Evolutionary conservation across 2,329 filamentous ascomycete genomes (phyloP).

Genomic region (Penicillium palitans): DNA sequence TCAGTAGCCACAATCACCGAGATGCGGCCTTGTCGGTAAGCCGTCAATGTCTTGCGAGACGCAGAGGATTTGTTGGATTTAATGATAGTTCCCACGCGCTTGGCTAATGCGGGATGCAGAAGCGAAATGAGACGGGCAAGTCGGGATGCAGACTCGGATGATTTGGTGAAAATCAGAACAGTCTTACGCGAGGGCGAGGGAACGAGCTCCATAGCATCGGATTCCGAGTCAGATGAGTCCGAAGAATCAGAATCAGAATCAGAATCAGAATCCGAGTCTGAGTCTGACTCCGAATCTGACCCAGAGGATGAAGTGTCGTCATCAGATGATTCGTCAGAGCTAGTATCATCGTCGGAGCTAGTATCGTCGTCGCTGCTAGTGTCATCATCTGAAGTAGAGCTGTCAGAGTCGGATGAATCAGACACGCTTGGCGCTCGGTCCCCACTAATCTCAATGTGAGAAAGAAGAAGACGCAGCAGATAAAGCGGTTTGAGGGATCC

Average conservation of each 20-base stretch:
- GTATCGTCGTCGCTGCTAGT: constrained; percentile 33
- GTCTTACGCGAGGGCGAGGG: constrained; percentile 39
- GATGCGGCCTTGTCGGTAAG: constrained; percentile 63
- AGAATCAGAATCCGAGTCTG: constrained; percentile 16
- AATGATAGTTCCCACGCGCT: constrained; percentile 68
- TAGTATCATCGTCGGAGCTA: constrained; percentile 38
- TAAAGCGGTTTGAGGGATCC: constrained; percentile 77
- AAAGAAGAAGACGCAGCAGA: constrained; percentile 71
- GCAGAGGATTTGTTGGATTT: constrained; percentile 73
- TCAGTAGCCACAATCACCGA: constrained; percentile 86
- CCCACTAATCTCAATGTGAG: constrained; percentile 32
- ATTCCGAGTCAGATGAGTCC: constrained; percentile 28
- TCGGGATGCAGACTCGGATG: constrained; percentile 83
- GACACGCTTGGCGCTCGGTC: constrained; percentile 10
- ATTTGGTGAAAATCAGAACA: constrained; percentile 84
- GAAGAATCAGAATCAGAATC: constrained; percentile 24
- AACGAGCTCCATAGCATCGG: constrained; percentile 13
- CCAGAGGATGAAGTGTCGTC: constrained; percentile 30
- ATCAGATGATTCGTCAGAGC: constrained; percentile 37
- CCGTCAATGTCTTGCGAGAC: constrained; percentile 65
- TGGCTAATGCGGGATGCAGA: constrained; percentile 60
- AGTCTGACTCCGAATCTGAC: constrained; percentile 27
- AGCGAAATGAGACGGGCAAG: constrained; percentile 76
- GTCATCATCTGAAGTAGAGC: constrained; percentile 21
- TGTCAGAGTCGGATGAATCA: constrained; percentile 19